Base-by-base conservation (phyloP, 805 yeast species). In the Clavispora vitiphila region DNA sequence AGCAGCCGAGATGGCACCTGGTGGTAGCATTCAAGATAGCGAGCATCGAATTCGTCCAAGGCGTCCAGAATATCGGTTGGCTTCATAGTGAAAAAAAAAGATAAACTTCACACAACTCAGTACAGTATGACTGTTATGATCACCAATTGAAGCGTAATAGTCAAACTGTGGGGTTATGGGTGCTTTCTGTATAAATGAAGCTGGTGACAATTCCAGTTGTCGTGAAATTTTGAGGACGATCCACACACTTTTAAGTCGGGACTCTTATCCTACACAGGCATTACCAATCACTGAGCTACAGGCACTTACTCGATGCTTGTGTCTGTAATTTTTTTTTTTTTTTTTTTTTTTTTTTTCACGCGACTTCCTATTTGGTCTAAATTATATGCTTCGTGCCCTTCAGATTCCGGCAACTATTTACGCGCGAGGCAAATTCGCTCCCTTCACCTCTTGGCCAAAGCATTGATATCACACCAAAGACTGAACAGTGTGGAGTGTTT, bases 21-120 rank as follows among this genome's bases (percentile, higher is more conserved):
- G 32, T 35, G 38, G 41, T 43, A 46, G 32, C 48, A 36, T 21
- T 46, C 50, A 35, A 36, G 34, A 38, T 43, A 46, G 14, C 45
- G 39, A 12, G 36, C 27, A 16, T 43, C 39, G 23, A 46, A 46
- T 41, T 46, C 50, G 37, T 43, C 50, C 38, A 46, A 39, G 15
- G 43, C 39, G 5, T 41, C 37, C 38, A 38, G 48, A 20, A 45
- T 29, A 10, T 29, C 32, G 4, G 21, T 29, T 12, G 19, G 12
- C 23, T 16, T 23, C 30, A 15, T 22, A 27, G 27, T 16, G 24
- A n/a, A 25, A 35, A 19, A 6, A 21, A 21, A 21, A 21, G 5
- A n/a, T n/a, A n/a, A n/a, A n/a, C 6, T 11, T 11, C 16, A 14
- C 16, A 15, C 18, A 15, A 18, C 31, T 27, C 16, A 18, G 8